Evolutionary conservation across 768 basidiomycete species (phyloP), one percentile per base, ranked within the genome.

Genomic region (Phallus indusiatus): DNA sequence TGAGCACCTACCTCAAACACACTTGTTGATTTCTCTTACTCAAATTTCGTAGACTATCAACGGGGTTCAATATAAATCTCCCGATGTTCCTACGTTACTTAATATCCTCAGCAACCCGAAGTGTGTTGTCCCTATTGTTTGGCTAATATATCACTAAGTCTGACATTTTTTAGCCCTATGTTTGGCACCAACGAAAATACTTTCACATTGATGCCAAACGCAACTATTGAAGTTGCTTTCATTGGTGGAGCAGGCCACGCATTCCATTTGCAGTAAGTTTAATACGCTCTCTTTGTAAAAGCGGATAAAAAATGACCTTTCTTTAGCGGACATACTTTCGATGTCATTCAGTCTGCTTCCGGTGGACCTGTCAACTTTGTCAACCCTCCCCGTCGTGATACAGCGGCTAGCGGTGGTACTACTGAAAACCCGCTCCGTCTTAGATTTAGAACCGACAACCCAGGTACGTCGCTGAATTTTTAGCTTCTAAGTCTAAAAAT

Each of bases 251-350:
- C 57, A 21, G 57, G 57, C 10, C 57, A 59, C 50, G 28, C 57
- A 4, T 59, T 59, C 57, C 57, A 59, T 22, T 35, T 59, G 24
- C 57, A 59, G 57, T 59, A 50, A n/a, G 48, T 18, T 42, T 10
- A 2, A n/a, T n/a, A 42, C 42, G 12, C n/a, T 14, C 12, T 42
- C 42, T 42, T 42, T 42, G n/a, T 42, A 14, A 10, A 42, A 14
- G n/a, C 42, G 12, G n/a, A 42, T 37, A n/a, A 4, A n/a, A 42
- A 42, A 12, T 10, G 42, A 28, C 7, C 28, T 28, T 28, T 42
- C n/a, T 42, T 42, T 42, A 42, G 42, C 53, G 53, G 53, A 36
- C 53, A 54, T 36, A 5, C 53, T 24, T 54, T 54, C 28, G 24
- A 54, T 33, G 53, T 54, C n/a, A 54, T 54, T 24, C 22, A 54